Base-by-base conservation (phyloP, 2,329 filamentous ascomycete genomes). In the Verticillium isaacii region DNA sequence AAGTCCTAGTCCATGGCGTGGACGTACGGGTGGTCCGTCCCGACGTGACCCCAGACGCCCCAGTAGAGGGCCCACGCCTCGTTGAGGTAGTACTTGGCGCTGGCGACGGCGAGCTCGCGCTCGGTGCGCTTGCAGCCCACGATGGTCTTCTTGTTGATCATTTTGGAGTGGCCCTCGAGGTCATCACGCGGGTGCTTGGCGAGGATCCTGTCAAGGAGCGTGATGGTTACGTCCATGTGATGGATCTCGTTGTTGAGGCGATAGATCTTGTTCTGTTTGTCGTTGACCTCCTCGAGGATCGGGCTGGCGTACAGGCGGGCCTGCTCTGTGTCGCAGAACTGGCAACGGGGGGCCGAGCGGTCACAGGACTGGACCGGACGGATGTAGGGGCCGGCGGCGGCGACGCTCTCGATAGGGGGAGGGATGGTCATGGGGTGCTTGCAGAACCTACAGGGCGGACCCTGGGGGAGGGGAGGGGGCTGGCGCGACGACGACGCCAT, bases 121-220 rank as follows among this genome's bases (percentile, higher is more conserved):
- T n/a, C 39, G 17, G 39, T 45, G 17, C n/a, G 39, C 39, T 45
- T 45, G 39, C 39, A 45, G 39, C 17, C 39, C 14, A 17, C 17
- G 17, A 17, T 45, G 17, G 39, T 45, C 39, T 45, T 17, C 39
- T 45, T 45, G 39, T 19, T 17, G 39, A 45, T 45, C 14, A 45
- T n/a, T 5, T n/a, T 17, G 17, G 39, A 45, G 39, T 45, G 39
- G 39, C 39, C 39, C 17, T 45, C 39, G 39, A 45, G 17, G 39
- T 45, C 39, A n/a, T 45, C 15, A 6, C 39, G 39, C 39, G 15
- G 39, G 8, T 45, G 4, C 17, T 11, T 15, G 15, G 32, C 9
- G 1, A 58, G 52, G 14, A 34, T 12, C 55, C 55, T 55, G 45
- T 50, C 59, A 23, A 59, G 59, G 59, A 62, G 60, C 55, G 15